A percentile compares a stretch with the other conserved stretches of the same genome.
Conservation (phyloP, 495 filamentous ascomycete genomes). For the Acidiella bohemica region DNA sequence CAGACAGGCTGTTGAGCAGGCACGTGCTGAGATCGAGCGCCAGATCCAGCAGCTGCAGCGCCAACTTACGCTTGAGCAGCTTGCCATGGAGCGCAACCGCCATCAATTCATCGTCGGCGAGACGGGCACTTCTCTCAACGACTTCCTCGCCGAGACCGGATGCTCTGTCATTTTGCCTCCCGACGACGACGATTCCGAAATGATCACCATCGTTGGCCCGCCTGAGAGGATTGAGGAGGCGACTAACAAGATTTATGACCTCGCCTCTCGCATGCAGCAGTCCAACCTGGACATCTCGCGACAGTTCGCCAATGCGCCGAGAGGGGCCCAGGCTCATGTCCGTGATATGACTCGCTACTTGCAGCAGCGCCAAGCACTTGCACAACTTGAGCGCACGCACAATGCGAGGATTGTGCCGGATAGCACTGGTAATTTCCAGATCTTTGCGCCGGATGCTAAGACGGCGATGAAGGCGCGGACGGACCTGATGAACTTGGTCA, state of each 20-base stretch:
- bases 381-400: constrained; percentile 61
- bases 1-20: constrained; percentile 64
- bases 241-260: constrained; percentile 63
- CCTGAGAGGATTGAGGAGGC: constrained; percentile 55
- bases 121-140: constrained; percentile 57
- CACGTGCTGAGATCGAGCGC: constrained; percentile 63
- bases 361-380: constrained; percentile 58
- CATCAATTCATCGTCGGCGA: constrained; percentile 89
- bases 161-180: constrained; percentile 75
- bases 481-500: constrained; percentile 68
- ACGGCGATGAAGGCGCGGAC: constrained; percentile 65
- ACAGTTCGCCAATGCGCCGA: constrained; percentile 58
- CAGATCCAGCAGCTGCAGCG: constrained; percentile 57
- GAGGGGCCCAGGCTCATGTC: constrained; percentile 60
- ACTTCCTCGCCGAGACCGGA: constrained; percentile 81
- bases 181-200: constrained; percentile 58
- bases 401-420: constrained; percentile 72
- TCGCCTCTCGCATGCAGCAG: constrained; percentile 70
- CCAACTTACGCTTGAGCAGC: constrained; percentile 54
- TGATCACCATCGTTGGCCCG: constrained; percentile 71
- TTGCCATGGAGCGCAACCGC: constrained; percentile 60
- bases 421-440: constrained; percentile 56
- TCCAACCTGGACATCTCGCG: constrained; percentile 63
- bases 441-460: constrained; percentile 73
- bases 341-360: constrained; percentile 76